Evolutionary conservation across 345 rosid species (phyloP).

Genomic region (Gossypium arboreum): DNA sequence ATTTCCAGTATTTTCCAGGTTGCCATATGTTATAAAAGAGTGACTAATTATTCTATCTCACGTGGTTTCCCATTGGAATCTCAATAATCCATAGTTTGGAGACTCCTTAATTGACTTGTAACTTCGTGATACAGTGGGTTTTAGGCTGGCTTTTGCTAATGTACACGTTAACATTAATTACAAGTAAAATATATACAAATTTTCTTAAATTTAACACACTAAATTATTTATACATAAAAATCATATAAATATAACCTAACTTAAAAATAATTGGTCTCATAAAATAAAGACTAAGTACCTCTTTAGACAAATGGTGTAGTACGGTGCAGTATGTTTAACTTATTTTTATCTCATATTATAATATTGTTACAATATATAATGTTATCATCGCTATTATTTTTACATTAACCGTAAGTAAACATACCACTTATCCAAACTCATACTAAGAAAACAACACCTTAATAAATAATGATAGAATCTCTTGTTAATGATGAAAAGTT

Average conservation of each 20-base stretch:
- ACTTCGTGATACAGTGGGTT: background rate
- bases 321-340: rapidly evolving
- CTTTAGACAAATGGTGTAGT: rapidly evolving
- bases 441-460: rapidly evolving
- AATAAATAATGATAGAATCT: no score
- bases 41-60: constrained; percentile 1
- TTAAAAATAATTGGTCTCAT: no score
- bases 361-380: no score
- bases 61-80: background rate
- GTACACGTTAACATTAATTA: background rate
- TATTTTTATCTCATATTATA: no score
- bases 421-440: rapidly evolving
- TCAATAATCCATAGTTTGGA: background rate
- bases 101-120: background rate
- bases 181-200: background rate
- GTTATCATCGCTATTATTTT: rapidly evolving
- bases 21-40: background rate
- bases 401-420: rapidly evolving
- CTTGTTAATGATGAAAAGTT: no score
- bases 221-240: no score
- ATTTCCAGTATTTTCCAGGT: background rate
- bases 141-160: background rate
- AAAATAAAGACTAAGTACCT: no score
- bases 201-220: background rate
- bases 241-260: no score